Evolutionary conservation across 495 filamentous ascomycete genomes (phyloP).

Genomic region (Penicillium atrosanguineum): DNA sequence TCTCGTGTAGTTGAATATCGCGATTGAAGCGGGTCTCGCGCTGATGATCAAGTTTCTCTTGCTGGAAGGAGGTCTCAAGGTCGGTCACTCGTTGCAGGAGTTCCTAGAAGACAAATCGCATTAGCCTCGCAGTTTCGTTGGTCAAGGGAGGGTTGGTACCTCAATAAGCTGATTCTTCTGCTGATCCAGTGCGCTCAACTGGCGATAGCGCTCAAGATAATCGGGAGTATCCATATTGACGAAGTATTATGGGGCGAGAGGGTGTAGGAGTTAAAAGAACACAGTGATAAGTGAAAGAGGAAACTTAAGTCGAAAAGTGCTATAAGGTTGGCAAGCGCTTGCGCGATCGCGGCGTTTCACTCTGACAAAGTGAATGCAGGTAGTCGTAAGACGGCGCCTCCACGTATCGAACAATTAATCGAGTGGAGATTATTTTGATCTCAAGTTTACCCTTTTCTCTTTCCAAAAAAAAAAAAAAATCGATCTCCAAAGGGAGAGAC

Average conservation of each 20-base stretch:
- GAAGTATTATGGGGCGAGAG: not conserved
- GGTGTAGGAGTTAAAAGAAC: conserved; percentile 1
- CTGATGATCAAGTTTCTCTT: conserved; percentile 51
- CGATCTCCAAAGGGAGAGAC: conserved; percentile 11
- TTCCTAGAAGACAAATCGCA: conserved; percentile 33
- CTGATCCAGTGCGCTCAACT: conserved; percentile 45
- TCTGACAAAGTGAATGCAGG: not conserved
- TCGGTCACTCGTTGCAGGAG: conserved; percentile 47
- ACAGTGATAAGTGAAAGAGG: conserved; percentile 10
- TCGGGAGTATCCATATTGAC: conserved; percentile 32
- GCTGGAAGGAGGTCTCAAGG: conserved; percentile 45
- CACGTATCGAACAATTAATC: not conserved
- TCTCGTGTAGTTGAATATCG: conserved; percentile 52
- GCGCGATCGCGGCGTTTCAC: conserved; percentile 14
- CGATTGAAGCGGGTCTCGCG: conserved; percentile 56
- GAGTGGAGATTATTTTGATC: conserved; percentile 2
- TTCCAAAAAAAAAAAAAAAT: conserved; percentile 16
- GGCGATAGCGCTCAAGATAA: conserved; percentile 48
- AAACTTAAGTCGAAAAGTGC: conserved; percentile 11
- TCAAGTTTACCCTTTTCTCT: conserved; percentile 4
- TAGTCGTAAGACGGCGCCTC: not conserved
- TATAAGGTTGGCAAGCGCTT: conserved; percentile 13
- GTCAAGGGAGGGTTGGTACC: conserved; percentile 26
- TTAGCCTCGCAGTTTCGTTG: conserved; percentile 11
- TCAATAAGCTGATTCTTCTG: conserved; percentile 55